Conservation (phyloP, 106 monocot genomes). For the Dendrobium officinale region DNA sequence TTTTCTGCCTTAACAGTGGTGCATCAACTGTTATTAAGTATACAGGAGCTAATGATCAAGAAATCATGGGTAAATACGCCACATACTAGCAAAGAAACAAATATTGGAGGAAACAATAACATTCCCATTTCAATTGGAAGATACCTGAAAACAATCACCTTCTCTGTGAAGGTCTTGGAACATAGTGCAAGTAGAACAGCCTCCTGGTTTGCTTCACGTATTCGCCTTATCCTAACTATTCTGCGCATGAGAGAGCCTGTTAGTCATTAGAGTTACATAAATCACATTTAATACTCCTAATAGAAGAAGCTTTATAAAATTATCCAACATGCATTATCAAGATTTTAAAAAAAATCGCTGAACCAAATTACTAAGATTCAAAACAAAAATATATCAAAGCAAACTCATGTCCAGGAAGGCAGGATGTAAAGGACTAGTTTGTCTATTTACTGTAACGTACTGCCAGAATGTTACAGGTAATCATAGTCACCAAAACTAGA, state of each 20-base stretch:
- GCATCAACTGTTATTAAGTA: not conserved
- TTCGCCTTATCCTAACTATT: conserved; percentile 76
- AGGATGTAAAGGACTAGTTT: not conserved
- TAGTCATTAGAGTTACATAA: not conserved
- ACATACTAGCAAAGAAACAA: not conserved
- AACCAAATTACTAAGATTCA: not conserved
- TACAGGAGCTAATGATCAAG: not conserved
- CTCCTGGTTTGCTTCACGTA: conserved; percentile 87
- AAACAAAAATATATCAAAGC: not conserved
- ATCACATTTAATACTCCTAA: not conserved
- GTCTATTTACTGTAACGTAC: not conserved
- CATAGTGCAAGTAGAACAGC: conserved; percentile 96
- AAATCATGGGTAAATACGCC: not conserved
- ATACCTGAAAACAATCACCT: conserved; percentile 96
- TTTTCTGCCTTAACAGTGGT: not conserved
- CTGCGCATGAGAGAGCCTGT: conserved; percentile 27
- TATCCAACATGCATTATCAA: not conserved
- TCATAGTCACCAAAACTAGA: not conserved
- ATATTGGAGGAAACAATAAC: not conserved
- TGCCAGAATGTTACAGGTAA: not conserved
- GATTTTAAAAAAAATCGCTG: not conserved
- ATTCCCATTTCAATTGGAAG: not conserved
- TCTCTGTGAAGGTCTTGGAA: conserved; percentile 74
- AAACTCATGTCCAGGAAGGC: not conserved
- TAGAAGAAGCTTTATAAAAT: not conserved